Evolutionary conservation across 2,329 filamentous ascomycete species (phyloP).

Genomic region (Nannizziopsis arthrosporioides): DNA sequence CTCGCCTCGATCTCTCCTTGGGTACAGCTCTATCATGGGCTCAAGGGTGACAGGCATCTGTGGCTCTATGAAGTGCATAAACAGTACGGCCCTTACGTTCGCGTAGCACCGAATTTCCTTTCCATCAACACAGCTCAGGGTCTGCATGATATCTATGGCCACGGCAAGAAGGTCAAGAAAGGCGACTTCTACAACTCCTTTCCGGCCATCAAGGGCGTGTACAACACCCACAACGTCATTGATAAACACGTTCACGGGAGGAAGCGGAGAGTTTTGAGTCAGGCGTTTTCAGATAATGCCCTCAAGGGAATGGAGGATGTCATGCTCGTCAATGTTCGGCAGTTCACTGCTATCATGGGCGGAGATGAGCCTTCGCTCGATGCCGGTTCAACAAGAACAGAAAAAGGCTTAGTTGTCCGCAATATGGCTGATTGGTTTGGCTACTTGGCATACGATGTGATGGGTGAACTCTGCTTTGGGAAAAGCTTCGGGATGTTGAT

Average conservation of each 20-base stretch:
- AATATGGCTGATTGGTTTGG: conserved; percentile 24
- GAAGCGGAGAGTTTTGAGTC: conserved; percentile 21
- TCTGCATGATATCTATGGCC: conserved; percentile 46
- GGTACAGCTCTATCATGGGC: conserved; percentile 10
- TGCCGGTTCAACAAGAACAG: conserved; percentile 9
- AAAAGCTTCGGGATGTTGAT: conserved; percentile 34
- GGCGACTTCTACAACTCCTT: conserved; percentile 30
- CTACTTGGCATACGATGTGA: conserved; percentile 27
- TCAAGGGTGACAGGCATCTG: conserved; percentile 16
- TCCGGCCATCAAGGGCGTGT: conserved; percentile 22
- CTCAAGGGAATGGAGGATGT: conserved; percentile 17
- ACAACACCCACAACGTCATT: conserved; percentile 18
- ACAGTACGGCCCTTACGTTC: conserved; percentile 44
- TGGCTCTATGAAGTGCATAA: conserved; percentile 13
- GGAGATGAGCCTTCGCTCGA: conserved; percentile 15
- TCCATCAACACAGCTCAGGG: conserved; percentile 64
- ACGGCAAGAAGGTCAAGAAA: conserved; percentile 22
- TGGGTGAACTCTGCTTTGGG: conserved; percentile 28
- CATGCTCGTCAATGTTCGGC: conserved; percentile 15
- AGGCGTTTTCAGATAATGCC: conserved; percentile 24
- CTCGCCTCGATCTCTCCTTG: conserved; percentile 15
- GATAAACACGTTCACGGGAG: conserved; percentile 17
- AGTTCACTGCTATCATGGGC: conserved; percentile 14
- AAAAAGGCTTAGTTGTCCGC: conserved; percentile 12
- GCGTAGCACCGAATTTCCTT: conserved; percentile 65